Percentiles rank a stretch among this genome's conserved stretches.
Evolutionary conservation across 2,329 filamentous ascomycete genomes (phyloP).

Genomic region (Pestalotiopsis sp.): DNA sequence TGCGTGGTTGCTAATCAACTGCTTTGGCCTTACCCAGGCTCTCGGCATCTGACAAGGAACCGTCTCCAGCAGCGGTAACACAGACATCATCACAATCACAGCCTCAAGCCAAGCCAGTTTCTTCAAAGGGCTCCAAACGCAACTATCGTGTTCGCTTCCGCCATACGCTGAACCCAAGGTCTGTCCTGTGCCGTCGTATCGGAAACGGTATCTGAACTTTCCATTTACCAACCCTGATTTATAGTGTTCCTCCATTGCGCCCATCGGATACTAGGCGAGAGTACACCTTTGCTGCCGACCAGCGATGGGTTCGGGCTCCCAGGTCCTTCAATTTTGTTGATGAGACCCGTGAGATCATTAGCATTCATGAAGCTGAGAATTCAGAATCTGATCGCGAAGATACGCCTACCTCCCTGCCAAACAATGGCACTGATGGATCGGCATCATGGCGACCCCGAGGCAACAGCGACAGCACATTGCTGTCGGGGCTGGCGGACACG

Average conservation of each 20-base stretch:
- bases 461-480: not conserved
- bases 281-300: not conserved
- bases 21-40: not conserved
- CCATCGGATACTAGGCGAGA: not conserved
- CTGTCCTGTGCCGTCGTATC: not conserved
- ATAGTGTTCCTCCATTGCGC: not conserved
- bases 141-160: constrained; percentile 2
- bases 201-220: not conserved
- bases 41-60: not conserved
- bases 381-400: not conserved
- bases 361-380: constrained; percentile 4
- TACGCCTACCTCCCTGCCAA: not conserved
- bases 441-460: not conserved
- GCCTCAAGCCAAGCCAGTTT: not conserved
- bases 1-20: not conserved
- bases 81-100: not conserved
- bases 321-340: constrained; percentile 6
- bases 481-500: not conserved
- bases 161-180: constrained; percentile 10
- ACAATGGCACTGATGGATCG: not conserved
- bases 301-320: not conserved
- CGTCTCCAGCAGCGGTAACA: not conserved
- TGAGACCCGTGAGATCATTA: constrained; percentile 4
- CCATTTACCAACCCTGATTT: not conserved
- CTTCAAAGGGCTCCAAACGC: not conserved